These are phyloP conservation scores for Leishmania tarentolae DNA, from an alignment of 208 protist species.

Conservation along the genomic window DNA sequence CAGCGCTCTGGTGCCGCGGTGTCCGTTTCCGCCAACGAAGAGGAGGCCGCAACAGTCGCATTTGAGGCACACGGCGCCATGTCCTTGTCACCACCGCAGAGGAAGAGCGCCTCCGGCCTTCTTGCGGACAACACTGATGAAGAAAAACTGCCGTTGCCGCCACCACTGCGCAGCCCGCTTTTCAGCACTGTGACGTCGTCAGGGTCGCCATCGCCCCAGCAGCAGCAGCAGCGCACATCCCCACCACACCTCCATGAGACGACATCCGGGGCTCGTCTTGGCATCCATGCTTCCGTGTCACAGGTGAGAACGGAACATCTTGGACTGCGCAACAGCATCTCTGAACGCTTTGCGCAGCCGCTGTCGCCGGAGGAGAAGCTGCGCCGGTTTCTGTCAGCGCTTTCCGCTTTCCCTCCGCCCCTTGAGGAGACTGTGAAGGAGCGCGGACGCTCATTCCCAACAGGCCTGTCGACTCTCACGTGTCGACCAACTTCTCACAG, in stretches of 20 bases:
- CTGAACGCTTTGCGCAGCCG: not conserved
- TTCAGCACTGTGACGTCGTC: slow-evolving; percentile 8
- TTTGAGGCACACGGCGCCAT: not conserved
- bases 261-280: slow-evolving; percentile 1
- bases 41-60: not conserved
- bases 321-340: not conserved
- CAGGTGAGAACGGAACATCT: not conserved
- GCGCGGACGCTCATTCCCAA: not conserved
- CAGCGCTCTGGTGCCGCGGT: not conserved
- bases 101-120: slow-evolving; percentile 8
- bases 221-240: slow-evolving; percentile 5
- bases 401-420: slow-evolving; percentile 2
- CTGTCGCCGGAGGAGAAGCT: slow-evolving; percentile 14
- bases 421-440: not conserved
- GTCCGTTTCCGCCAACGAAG: not conserved
- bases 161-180: slow-evolving; percentile 26
- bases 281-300: not conserved
- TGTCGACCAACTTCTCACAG: not conserved
- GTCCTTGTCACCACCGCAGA: not conserved
- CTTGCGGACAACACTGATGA: not conserved
- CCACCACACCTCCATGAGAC: not conserved
- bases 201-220: slow-evolving; percentile 6
- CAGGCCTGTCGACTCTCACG: not conserved
- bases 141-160: slow-evolving; percentile 12
- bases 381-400: not conserved